These are phyloP conservation scores for Endocladia muricata DNA, from an alignment of 31 red algal genomes.

Conservation along the genomic window DNA sequence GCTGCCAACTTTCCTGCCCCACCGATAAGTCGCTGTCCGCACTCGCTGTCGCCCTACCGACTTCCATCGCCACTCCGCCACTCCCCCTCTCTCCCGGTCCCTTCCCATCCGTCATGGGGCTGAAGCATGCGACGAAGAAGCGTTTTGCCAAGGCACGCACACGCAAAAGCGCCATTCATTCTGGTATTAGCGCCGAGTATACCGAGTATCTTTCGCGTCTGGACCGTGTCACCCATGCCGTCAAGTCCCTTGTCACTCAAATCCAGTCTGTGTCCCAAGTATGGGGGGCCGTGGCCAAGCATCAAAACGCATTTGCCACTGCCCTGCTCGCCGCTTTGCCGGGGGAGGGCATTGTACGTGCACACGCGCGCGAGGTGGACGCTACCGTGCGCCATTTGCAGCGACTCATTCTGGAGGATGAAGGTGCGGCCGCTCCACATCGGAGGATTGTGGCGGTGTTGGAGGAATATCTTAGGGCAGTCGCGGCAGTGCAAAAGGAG, in stretches of 20 bases:
- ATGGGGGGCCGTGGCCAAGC: conserved; percentile 8
- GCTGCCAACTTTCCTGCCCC: no score
- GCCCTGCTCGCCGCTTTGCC: conserved; percentile 10
- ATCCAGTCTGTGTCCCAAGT: not conserved
- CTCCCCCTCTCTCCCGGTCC: not conserved
- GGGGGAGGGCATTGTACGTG: not conserved
- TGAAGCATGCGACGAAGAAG: conserved; percentile 25
- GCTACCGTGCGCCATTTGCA: conserved; percentile 5
- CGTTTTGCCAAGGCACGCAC: conserved; percentile 23
- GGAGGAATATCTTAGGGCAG: conserved; percentile 1
- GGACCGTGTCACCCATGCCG: not conserved
- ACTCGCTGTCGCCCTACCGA: not conserved
- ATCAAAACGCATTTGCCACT: conserved; percentile 2
- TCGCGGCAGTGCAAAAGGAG: not conserved
- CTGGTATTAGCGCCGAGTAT: conserved; percentile 16
- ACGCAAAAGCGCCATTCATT: not conserved
- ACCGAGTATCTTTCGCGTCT: conserved; percentile 7
- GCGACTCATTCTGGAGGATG: conserved; percentile 19
- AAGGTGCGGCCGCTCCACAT: not conserved
- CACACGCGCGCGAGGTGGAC: conserved; percentile 24
- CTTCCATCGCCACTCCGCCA: not conserved
- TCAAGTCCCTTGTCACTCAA: conserved; percentile 14
- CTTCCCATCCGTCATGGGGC: not conserved
- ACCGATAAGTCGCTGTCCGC: no score
- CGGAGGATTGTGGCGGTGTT: not conserved